Percentiles rank a stretch among this genome's conserved stretches.
Conservation (phyloP, 768 basidiomycete species). For the Pholiota molesta region DNA sequence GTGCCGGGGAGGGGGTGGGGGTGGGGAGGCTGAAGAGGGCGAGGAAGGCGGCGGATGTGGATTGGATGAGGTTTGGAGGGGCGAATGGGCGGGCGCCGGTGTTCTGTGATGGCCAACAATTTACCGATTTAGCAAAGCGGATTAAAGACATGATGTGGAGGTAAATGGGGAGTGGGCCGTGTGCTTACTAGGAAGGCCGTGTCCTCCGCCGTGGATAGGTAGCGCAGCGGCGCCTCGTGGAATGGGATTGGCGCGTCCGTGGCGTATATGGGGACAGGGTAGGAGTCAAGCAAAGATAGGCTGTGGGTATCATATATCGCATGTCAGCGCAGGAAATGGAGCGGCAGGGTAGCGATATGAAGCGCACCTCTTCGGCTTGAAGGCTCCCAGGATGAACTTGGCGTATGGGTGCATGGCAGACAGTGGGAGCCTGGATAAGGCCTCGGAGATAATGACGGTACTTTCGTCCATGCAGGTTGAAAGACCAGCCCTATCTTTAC, state of each 20-base stretch:
- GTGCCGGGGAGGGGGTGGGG: constrained; percentile 17
- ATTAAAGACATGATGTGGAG: background rate
- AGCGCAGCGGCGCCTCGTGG: constrained; percentile 55
- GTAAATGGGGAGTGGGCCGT: background rate
- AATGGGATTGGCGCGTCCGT: constrained; percentile 30
- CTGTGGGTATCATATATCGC: constrained; percentile 27
- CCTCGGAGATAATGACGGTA: constrained; percentile 56
- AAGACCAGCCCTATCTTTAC: constrained; percentile 55
- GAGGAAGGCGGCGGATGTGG: constrained; percentile 57
- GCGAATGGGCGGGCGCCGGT: constrained; percentile 40
- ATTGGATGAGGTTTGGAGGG: constrained; percentile 61
- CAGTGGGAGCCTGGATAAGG: constrained; percentile 48
- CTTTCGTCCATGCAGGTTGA: constrained; percentile 50
- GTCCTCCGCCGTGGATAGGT: constrained; percentile 39
- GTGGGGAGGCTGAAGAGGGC: constrained; percentile 33
- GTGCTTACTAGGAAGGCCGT: constrained; percentile 24
- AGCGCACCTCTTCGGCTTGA: constrained; percentile 50
- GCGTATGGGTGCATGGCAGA: constrained; percentile 55
- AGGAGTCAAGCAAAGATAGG: constrained; percentile 54
- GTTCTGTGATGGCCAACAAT: constrained; percentile 26
- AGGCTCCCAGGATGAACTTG: constrained; percentile 37
- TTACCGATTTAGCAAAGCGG: background rate
- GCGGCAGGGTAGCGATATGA: background rate
- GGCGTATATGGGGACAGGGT: constrained; percentile 54
- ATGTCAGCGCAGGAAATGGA: background rate